Evolutionary conservation across 306 rosid species (phyloP).

Genomic region (Senna tora): DNA sequence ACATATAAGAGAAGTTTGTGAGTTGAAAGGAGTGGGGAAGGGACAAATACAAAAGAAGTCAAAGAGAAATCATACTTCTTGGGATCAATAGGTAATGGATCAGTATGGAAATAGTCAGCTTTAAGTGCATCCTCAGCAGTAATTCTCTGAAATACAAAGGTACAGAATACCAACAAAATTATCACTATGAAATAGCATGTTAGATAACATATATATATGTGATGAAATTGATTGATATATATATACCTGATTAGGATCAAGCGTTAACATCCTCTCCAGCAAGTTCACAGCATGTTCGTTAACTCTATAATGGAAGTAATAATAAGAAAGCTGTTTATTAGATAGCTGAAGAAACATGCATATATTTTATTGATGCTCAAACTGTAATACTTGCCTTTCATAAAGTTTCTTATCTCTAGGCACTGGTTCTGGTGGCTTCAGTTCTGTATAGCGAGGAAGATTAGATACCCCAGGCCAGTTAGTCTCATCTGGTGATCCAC

Average conservation of each 20-base stretch:
- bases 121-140: constrained; percentile 63
- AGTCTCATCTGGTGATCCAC: constrained; percentile 65
- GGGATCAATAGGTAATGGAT: constrained; percentile 70
- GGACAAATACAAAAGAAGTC: no score
- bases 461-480: constrained; percentile 74
- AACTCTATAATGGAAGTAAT: constrained; percentile 41
- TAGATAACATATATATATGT: no score
- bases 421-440: constrained; percentile 61
- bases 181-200: no score
- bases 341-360: constrained; percentile 1
- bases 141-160: constrained; percentile 50
- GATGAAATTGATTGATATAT: no score
- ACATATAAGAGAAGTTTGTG: constrained; percentile 4
- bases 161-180: not conserved
- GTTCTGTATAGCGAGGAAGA: constrained; percentile 54
- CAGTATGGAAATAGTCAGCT: constrained; percentile 71
- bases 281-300: constrained; percentile 64
- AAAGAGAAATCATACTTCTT: constrained; percentile 45
- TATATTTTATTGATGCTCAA: no score
- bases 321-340: not conserved
- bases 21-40: not conserved
- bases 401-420: constrained; percentile 61
- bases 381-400: constrained; percentile 50
- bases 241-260: constrained; percentile 67
- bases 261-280: constrained; percentile 63